phyloP scores from a whole-genome alignment of 371 early-diverging fungal species.

The Rhizopus arrhizus region DNA sequence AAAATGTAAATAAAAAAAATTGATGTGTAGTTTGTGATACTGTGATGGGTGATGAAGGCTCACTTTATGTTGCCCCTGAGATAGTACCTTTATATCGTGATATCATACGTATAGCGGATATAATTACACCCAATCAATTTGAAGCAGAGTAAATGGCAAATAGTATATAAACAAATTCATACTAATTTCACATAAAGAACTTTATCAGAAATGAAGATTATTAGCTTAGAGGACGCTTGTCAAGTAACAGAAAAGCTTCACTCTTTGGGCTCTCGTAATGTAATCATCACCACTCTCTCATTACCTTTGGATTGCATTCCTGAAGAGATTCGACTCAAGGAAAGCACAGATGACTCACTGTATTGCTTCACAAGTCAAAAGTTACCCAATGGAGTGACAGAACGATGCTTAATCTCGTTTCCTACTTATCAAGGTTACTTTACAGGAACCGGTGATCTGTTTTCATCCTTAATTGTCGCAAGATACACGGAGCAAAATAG shows the following conservation, averaged over 20 bases:
- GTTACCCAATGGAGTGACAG: constrained; percentile 10
- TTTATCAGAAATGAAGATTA: constrained; percentile 66
- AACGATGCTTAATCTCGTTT: constrained; percentile 71
- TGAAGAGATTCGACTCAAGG: constrained; percentile 27
- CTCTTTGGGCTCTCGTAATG: constrained; percentile 62
- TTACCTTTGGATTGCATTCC: constrained; percentile 44
- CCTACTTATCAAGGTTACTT: constrained; percentile 78
- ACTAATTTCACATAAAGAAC: constrained; percentile 35
- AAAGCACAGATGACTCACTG: constrained; percentile 26
- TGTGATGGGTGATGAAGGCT: constrained; percentile 90
- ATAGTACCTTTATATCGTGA: constrained; percentile 77
- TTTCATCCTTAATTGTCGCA: constrained; percentile 77
- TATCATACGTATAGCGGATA: constrained; percentile 64
- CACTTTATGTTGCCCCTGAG: constrained; percentile 82
- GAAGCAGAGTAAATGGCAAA: constrained; percentile 76
- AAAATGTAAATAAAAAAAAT: background rate
- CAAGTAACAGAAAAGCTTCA: constrained; percentile 69
- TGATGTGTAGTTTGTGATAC: constrained; percentile 80
- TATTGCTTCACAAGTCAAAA: constrained; percentile 46
- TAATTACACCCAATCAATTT: constrained; percentile 91
- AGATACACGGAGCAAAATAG: constrained; percentile 34
- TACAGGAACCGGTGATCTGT: constrained; percentile 93
- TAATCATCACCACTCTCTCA: constrained; percentile 74
- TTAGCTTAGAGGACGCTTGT: constrained; percentile 49
- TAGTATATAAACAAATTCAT: background rate